These are phyloP conservation scores for Spathaspora gorwiae DNA, from an alignment of 805 yeast genomes.

Conservation along the genomic window DNA sequence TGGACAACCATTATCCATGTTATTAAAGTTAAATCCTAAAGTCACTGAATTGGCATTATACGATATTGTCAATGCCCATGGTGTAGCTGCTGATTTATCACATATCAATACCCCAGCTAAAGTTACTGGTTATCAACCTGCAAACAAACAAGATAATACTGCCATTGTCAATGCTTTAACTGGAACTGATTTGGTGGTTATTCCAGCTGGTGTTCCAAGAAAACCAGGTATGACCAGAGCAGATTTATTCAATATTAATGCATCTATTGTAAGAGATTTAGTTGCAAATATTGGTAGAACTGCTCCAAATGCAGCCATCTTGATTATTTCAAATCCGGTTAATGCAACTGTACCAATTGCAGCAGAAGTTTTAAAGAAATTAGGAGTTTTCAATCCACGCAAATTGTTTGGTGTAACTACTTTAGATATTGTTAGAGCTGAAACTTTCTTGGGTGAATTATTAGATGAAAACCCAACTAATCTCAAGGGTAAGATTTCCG, in stretches of 20 bases:
- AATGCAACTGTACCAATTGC: conserved; percentile 46
- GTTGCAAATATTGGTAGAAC: conserved; percentile 35
- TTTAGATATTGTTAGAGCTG: conserved; percentile 43
- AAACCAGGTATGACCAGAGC: conserved; percentile 48
- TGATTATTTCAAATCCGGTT: conserved; percentile 44
- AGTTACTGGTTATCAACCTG: conserved; percentile 40
- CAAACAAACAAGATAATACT: conserved; percentile 30
- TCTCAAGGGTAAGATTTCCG: conserved; percentile 39
- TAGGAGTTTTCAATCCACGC: conserved; percentile 42
- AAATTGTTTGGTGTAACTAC: conserved; percentile 46
- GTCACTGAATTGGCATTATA: conserved; percentile 37
- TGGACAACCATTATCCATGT: conserved; percentile 43
- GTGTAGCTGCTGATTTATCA: conserved; percentile 44
- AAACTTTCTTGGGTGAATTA: conserved; percentile 39
- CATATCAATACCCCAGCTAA: conserved; percentile 38
- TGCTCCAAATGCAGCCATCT: conserved; percentile 40
- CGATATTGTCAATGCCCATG: conserved; percentile 42
- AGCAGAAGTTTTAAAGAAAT: conserved; percentile 43
- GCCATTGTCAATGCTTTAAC: conserved; percentile 35
- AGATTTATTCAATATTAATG: conserved; percentile 44
- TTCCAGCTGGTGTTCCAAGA: conserved; percentile 47
- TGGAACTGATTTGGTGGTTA: conserved; percentile 37
- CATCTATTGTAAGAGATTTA: conserved; percentile 40
- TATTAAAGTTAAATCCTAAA: conserved; percentile 35
- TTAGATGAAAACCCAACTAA: conserved; percentile 25